These are phyloP conservation scores for Leccinum disarticulatum DNA, from an alignment of 768 basidiomycete genomes.

Conservation along the genomic window DNA sequence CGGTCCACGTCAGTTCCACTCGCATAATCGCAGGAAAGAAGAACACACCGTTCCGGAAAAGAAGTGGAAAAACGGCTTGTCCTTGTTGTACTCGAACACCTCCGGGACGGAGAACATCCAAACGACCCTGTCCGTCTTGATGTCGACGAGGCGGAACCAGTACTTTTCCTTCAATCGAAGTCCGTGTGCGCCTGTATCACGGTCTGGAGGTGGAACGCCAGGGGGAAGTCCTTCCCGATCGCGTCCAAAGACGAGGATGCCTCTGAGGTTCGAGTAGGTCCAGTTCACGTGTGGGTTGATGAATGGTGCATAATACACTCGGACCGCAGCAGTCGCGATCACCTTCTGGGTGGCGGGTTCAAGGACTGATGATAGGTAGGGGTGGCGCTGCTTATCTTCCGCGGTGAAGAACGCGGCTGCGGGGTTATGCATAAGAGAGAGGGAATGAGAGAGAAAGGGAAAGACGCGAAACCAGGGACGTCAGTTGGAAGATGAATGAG, in stretches of 20 bases:
- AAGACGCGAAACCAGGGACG: conserved; percentile 7
- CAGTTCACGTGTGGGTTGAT: conserved; percentile 48
- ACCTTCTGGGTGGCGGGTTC: conserved; percentile 43
- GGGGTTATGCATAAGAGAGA: conserved; percentile 32
- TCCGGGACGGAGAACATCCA: conserved; percentile 69
- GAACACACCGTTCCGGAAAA: conserved; percentile 79
- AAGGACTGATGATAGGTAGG: conserved; percentile 40
- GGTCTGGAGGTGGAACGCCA: conserved; percentile 21
- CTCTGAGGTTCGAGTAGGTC: conserved; percentile 59
- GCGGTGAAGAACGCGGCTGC: conserved; percentile 34
- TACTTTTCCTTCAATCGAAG: conserved; percentile 37
- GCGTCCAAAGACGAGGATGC: conserved; percentile 55
- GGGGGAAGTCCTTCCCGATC: conserved; percentile 32
- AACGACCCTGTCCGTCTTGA: conserved; percentile 54
- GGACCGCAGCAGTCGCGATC: conserved; percentile 53
- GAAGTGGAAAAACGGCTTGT: conserved; percentile 90
- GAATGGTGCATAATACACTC: conserved; percentile 63
- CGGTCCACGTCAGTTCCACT: not conserved
- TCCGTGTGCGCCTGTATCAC: conserved; percentile 19
- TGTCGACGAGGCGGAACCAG: conserved; percentile 68
- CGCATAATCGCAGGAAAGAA: not conserved
- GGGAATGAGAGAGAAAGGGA: not conserved
- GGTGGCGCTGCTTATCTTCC: conserved; percentile 39
- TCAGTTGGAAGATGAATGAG: conserved; percentile 16
- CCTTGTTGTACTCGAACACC: conserved; percentile 69